A percentile compares a stretch with the other conserved stretches of the same genome.
These are phyloP conservation scores for Stephanodiscus triporus DNA, from an alignment of 108 stramenopile genomes.

Conservation along the genomic window DNA sequence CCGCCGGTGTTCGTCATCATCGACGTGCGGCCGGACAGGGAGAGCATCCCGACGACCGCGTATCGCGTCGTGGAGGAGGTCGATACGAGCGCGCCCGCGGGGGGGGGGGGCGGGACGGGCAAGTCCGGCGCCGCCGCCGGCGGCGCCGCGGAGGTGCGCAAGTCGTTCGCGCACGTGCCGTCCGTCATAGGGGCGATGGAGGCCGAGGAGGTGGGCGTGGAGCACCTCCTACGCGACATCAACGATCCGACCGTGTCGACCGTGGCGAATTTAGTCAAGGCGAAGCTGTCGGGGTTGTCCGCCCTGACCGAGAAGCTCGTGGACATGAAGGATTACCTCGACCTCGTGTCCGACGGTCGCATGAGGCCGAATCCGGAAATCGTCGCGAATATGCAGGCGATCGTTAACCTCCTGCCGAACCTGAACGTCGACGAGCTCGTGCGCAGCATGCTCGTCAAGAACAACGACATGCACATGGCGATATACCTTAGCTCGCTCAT, in stretches of 20 bases:
- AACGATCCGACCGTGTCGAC: constrained; percentile 98
- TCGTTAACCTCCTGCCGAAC: constrained; percentile 97
- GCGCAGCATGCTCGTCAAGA: constrained; percentile 90
- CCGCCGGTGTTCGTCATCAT: constrained; percentile 98
- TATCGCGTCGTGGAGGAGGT: constrained; percentile 94
- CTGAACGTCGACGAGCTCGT: constrained; percentile 95
- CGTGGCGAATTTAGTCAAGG: constrained; percentile 92
- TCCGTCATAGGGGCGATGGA: constrained; percentile 92
- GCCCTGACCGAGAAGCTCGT: constrained; percentile 89
- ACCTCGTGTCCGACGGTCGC: constrained; percentile 67
- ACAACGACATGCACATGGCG: constrained; percentile 98
- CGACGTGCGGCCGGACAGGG: constrained; percentile 94
- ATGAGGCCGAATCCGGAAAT: constrained; percentile 85
- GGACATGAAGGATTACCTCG: constrained; percentile 94
- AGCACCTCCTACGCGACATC: constrained; percentile 98
- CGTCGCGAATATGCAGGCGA: constrained; percentile 93
- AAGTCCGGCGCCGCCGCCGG: constrained; percentile 20
- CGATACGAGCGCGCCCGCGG: constrained; percentile 34
- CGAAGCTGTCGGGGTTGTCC: constrained; percentile 90
- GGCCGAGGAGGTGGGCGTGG: constrained; percentile 99
- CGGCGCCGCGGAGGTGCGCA: constrained; percentile 73
- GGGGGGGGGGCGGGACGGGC: constrained; percentile 1
- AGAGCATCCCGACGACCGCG: constrained; percentile 93
- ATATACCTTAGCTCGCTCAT: constrained; percentile 89
- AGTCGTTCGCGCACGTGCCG: constrained; percentile 95